Conservation (phyloP, 2,329 filamentous ascomycete species). For the Fusarium devonianum region DNA sequence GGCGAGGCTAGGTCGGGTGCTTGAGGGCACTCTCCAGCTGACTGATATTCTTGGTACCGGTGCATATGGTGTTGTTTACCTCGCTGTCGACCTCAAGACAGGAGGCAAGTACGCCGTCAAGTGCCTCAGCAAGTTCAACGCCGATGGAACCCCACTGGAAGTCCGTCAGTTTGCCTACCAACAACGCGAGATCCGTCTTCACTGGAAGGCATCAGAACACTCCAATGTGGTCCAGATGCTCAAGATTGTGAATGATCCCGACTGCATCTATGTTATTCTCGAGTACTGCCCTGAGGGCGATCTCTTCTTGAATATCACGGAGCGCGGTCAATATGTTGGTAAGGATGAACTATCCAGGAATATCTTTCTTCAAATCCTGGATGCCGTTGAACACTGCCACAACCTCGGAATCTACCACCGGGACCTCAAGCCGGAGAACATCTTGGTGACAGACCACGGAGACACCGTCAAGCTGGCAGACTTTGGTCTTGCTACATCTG, state of each 20-base stretch:
- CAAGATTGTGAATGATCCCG: conserved; percentile 88
- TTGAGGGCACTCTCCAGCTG: conserved; percentile 84
- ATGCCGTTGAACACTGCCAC: conserved; percentile 97
- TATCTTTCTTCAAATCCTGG: conserved; percentile 92
- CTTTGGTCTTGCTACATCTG: conserved; percentile 92
- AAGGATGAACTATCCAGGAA: conserved; percentile 87
- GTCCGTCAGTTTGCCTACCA: conserved; percentile 88
- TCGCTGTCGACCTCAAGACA: conserved; percentile 82
- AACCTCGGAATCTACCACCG: conserved; percentile 92
- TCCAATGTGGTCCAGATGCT: conserved; percentile 92
- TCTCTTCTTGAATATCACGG: conserved; percentile 96
- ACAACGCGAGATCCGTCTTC: conserved; percentile 88
- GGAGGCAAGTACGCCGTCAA: conserved; percentile 91
- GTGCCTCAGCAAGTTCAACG: conserved; percentile 89
- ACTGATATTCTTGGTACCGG: conserved; percentile 88
- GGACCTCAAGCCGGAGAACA: conserved; percentile 98
- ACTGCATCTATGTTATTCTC: conserved; percentile 95
- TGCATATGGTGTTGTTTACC: conserved; percentile 96
- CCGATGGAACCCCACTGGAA: conserved; percentile 75
- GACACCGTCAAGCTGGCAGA: conserved; percentile 94
- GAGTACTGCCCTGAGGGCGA: conserved; percentile 98
- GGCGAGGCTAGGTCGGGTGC: conserved; percentile 82
- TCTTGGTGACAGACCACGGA: conserved; percentile 87
- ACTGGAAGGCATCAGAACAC: conserved; percentile 88
- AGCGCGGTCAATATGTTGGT: conserved; percentile 89